A percentile compares a stretch with the other conserved stretches of the same genome.
These are phyloP conservation scores for Cyanidiococcus yangmingshanensis DNA, from an alignment of 23 red algal species.

Conservation along the genomic window DNA sequence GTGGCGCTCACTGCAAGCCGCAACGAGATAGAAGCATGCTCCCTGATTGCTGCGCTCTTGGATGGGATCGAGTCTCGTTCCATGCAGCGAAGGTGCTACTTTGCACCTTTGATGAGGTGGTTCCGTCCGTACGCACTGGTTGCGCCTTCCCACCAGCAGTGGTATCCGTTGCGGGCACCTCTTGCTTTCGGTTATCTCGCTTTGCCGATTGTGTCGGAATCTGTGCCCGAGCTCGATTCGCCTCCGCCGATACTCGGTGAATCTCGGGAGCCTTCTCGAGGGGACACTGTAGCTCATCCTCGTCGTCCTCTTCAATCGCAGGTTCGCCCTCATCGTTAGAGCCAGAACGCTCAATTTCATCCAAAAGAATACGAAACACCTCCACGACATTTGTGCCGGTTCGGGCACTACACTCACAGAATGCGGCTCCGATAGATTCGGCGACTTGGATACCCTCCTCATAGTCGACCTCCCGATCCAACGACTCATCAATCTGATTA, in stretches of 20 bases:
- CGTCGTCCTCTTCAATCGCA: neutral
- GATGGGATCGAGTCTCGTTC: no score
- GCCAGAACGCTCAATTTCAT: slow-evolving; percentile 36
- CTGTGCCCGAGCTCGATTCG: neutral
- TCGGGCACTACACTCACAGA: slow-evolving; percentile 61
- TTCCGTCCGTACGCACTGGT: no score
- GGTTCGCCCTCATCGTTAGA: neutral
- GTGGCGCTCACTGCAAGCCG: neutral
- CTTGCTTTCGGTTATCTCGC: no score
- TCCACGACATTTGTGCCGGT: slow-evolving; percentile 47
- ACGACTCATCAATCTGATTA: slow-evolving; percentile 57
- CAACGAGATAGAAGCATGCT: neutral
- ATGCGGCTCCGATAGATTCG: slow-evolving; percentile 40
- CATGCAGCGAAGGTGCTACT: no score
- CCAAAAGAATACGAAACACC: slow-evolving; percentile 45
- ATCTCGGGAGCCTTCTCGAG: neutral
- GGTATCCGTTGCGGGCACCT: no score
- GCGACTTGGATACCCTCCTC: slow-evolving; percentile 35
- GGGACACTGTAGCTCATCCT: neutral
- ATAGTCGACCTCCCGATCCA: slow-evolving; percentile 35
- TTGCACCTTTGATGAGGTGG: no score
- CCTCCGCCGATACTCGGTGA: neutral
- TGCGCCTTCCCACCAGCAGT: no score
- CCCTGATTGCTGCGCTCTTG: neutral
- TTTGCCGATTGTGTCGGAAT: neutral